Conservation (phyloP, 2,329 filamentous ascomycete genomes). For the Stachybotrys elegans region DNA sequence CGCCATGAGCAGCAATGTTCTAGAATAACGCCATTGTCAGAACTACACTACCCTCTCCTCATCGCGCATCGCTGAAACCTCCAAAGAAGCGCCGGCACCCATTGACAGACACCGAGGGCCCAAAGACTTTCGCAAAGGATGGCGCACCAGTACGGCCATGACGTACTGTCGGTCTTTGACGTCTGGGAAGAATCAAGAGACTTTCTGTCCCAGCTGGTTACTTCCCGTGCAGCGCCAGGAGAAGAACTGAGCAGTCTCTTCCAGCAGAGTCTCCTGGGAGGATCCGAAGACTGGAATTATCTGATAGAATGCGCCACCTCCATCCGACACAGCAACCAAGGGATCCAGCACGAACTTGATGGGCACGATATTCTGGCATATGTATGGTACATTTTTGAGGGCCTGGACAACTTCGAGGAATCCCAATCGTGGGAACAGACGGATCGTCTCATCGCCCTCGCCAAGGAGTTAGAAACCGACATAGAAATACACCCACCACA, state of each 20-base stretch:
- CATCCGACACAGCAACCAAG: conserved; percentile 12
- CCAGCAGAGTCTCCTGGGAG: conserved; percentile 24
- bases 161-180: conserved; percentile 26
- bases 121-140: too few species aligned
- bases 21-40: too few species aligned
- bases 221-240: conserved; percentile 16
- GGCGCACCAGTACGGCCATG: conserved; percentile 16
- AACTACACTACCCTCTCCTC: too few species aligned
- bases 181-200: conserved; percentile 21
- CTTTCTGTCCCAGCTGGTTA: conserved; percentile 26
- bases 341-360: conserved; percentile 17
- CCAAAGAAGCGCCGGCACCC: too few species aligned
- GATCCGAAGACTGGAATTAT: conserved; percentile 27
- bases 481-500: conserved; percentile 10
- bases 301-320: conserved; percentile 27
- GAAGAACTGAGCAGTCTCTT: conserved; percentile 21
- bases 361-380: conserved; percentile 28
- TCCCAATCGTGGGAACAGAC: conserved; percentile 26
- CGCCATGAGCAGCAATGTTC: too few species aligned
- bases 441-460: conserved; percentile 27
- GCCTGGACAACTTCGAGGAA: conserved; percentile 5
- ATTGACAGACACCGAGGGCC: too few species aligned
- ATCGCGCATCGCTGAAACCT: too few species aligned
- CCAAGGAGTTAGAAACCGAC: conserved; percentile 20
- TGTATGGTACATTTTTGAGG: conserved; percentile 19